Base-by-base conservation (phyloP, 176 grass and related monocot species). In the Alopecurus myosuroides region DNA sequence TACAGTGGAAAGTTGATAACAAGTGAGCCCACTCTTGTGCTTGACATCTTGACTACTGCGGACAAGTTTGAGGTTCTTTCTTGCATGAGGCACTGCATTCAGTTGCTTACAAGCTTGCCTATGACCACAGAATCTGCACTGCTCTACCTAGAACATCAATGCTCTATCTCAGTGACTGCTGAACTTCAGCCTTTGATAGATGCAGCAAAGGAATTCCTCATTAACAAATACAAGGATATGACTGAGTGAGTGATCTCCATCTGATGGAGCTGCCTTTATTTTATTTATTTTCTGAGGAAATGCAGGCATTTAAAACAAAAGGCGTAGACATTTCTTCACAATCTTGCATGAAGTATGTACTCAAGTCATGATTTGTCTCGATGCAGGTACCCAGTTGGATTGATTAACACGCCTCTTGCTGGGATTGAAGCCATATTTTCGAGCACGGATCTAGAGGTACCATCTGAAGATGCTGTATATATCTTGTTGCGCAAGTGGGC, bases 81-180 rank as follows among this genome's bases (percentile, higher is more conserved):
- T 62, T 62, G 26, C 13, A 17, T 63, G 29, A 63, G 60, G 28
- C 13, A 93, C 66, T 98, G 95, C 84, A 92, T 89, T 63, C 92
- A 98, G 67, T 85, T 98, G 87, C 87, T 98, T 33, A 85, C 86
- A 85, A 93, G 87, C 72, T 91, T 91, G 67, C 77, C 89, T 13
- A 98, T 98, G 91, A 95, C 87, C 50, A 95, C 87, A 63, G 89
- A 95, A 36, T 98, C 93, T 31, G 91, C 93, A 56, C 79, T 98
- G n/a, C 89, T 98, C 13, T 98, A 93, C 78, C 85, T 98, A 66
- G 95, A 98, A 57, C 89, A 93, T 8, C 93, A 85, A 17, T 93
- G 74, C 28, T 50, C 29, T 26, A 81, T 91, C 70, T 91, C 91
- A 61, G 78, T 88, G 53, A 71, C 76, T 37, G 85, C 71, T 22